These are phyloP conservation scores for Phoma sp. DNA, from an alignment of 2,329 filamentous ascomycete species.

Conservation along the genomic window DNA sequence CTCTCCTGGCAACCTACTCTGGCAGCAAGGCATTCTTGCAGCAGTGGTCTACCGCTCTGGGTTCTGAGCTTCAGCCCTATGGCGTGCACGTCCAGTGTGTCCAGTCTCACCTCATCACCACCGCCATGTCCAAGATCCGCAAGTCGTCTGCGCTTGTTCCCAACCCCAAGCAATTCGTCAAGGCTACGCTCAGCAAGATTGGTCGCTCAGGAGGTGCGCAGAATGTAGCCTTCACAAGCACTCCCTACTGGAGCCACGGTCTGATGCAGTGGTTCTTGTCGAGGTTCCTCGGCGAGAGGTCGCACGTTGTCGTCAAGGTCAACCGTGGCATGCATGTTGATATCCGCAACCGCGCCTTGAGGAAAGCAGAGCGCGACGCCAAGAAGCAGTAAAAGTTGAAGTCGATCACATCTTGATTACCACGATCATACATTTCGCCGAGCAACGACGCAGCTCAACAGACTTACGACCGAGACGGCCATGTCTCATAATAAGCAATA, in stretches of 20 bases:
- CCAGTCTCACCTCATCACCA: slow-evolving; percentile 90
- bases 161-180: slow-evolving; percentile 82
- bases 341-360: slow-evolving; percentile 82
- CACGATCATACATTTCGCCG: not conserved
- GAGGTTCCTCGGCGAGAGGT: slow-evolving; percentile 66
- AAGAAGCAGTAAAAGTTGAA: slow-evolving; percentile 63
- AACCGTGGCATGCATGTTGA: slow-evolving; percentile 79
- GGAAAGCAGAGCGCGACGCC: slow-evolving; percentile 81
- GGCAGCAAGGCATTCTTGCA: slow-evolving; percentile 98
- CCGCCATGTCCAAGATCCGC: slow-evolving; percentile 96
- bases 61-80: slow-evolving; percentile 79
- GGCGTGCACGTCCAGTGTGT: slow-evolving; percentile 91
- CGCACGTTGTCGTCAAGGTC: slow-evolving; percentile 62
- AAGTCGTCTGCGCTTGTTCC: slow-evolving; percentile 80
- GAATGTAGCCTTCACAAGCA: slow-evolving; percentile 81
- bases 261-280: slow-evolving; percentile 84
- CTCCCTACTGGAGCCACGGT: slow-evolving; percentile 92
- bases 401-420: not conserved
- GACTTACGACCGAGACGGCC: not conserved
- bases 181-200: slow-evolving; percentile 78
- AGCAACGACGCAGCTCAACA: not conserved
- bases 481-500: not conserved
- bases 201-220: slow-evolving; percentile 80
- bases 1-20: slow-evolving; percentile 92
- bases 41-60: slow-evolving; percentile 89